A percentile compares a stretch with the other conserved stretches of the same genome.
phyloP scores from a whole-genome alignment of 768 basidiomycete species.

The Rhizopogon vesiculosus region DNA sequence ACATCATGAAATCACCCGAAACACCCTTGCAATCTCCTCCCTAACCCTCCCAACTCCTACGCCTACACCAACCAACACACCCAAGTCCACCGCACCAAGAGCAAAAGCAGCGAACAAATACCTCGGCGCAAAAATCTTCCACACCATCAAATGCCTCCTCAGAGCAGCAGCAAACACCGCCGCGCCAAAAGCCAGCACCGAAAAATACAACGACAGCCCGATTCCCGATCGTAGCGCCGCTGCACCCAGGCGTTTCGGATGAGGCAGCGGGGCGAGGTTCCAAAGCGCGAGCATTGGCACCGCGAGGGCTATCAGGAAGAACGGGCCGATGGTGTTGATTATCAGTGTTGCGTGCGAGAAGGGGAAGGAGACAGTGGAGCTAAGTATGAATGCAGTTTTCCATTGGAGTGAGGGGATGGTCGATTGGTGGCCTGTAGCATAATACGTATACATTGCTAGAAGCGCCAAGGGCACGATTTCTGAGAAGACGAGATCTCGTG shows the following conservation, averaged over 20 bases:
- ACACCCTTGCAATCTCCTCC: background rate
- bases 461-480: slow-evolving; percentile 74
- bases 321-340: slow-evolving; percentile 74
- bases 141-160: slow-evolving; percentile 90
- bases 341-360: slow-evolving; percentile 70
- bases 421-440: slow-evolving; percentile 89
- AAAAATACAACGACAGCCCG: slow-evolving; percentile 65
- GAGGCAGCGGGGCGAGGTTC: slow-evolving; percentile 66
- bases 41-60: slow-evolving; percentile 32
- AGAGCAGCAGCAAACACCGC: slow-evolving; percentile 71
- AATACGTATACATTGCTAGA: slow-evolving; percentile 74
- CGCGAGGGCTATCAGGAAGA: slow-evolving; percentile 61
- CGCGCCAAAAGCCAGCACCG: slow-evolving; percentile 57
- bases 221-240: slow-evolving; percentile 50
- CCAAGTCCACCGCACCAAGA: slow-evolving; percentile 69
- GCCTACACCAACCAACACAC: slow-evolving; percentile 57
- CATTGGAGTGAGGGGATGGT: slow-evolving; percentile 89
- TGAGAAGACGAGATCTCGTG: slow-evolving; percentile 46
- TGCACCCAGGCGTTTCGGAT: slow-evolving; percentile 21
- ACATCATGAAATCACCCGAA: background rate
- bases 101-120: slow-evolving; percentile 77
- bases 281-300: slow-evolving; percentile 77
- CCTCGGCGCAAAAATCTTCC: slow-evolving; percentile 97
- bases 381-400: slow-evolving; percentile 89
- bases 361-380: slow-evolving; percentile 62